phyloP scores from a whole-genome alignment of 2,329 filamentous ascomycete genomes.

The Aspergillus jensenii region DNA sequence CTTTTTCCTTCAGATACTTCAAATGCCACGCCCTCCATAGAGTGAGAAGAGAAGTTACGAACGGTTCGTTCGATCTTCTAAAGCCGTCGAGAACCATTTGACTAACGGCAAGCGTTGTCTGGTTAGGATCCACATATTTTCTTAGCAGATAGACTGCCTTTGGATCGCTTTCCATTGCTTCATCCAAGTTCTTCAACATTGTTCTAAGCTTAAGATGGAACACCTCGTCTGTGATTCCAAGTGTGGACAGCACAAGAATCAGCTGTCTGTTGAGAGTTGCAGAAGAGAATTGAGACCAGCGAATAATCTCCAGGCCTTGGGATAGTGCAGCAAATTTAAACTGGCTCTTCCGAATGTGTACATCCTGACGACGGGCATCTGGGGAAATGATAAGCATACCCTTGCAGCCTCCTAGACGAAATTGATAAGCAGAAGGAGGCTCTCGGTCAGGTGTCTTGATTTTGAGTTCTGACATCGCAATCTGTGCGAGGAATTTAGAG shows the following conservation, averaged over 20 bases:
- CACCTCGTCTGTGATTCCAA: slow-evolving; percentile 67
- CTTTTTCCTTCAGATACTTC: slow-evolving; percentile 89
- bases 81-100: slow-evolving; percentile 79
- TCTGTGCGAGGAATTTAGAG: slow-evolving; percentile 71
- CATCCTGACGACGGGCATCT: slow-evolving; percentile 63
- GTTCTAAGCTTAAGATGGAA: slow-evolving; percentile 67
- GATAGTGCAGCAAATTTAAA: slow-evolving; percentile 76
- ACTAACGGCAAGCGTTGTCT: slow-evolving; percentile 72
- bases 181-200: slow-evolving; percentile 68
- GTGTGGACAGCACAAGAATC: slow-evolving; percentile 76
- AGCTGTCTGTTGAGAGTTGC: slow-evolving; percentile 88
- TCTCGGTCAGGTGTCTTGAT: slow-evolving; percentile 54
- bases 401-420: slow-evolving; percentile 89
- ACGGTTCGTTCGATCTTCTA: slow-evolving; percentile 72
- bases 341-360: slow-evolving; percentile 81
- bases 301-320: slow-evolving; percentile 79
- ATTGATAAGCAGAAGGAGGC: slow-evolving; percentile 82
- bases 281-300: slow-evolving; percentile 71
- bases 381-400: slow-evolving; percentile 79
- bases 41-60: slow-evolving; percentile 73
- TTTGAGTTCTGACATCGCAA: slow-evolving; percentile 70
- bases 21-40: slow-evolving; percentile 89
- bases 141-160: slow-evolving; percentile 68
- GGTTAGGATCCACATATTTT: slow-evolving; percentile 80
- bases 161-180: slow-evolving; percentile 65